phyloP scores from a whole-genome alignment of 2,329 filamentous ascomycete genomes.

The Diatrype stigma region DNA sequence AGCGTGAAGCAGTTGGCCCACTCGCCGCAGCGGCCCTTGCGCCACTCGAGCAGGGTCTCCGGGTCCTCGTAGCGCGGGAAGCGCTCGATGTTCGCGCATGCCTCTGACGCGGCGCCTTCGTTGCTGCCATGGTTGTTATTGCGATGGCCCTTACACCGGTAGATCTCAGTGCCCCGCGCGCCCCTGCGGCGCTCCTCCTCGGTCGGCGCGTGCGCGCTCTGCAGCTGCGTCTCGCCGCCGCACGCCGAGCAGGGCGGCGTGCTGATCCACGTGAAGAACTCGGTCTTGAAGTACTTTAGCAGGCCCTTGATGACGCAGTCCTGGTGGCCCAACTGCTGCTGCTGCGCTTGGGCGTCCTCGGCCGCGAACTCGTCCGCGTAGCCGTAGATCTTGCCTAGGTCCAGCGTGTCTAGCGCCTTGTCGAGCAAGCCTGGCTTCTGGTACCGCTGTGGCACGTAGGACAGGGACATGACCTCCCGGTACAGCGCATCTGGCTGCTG shows the following conservation, averaged over 20 bases:
- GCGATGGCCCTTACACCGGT: conserved; percentile 75
- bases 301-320: conserved; percentile 9
- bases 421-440: background rate
- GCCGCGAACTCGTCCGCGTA: conserved; percentile 1
- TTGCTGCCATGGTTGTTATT: too few relatives aligned
- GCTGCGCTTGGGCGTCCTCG: background rate
- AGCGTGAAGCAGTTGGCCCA: conserved; percentile 99
- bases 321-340: conserved; percentile 8
- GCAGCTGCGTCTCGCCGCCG: conserved; percentile 74
- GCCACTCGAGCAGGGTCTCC: conserved; percentile 83
- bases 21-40: conserved; percentile 83
- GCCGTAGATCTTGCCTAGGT: background rate
- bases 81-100: conserved; percentile 71
- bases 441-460: background rate
- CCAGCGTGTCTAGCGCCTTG: background rate
- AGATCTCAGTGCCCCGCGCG: conserved; percentile 83
- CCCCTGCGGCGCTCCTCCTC: conserved; percentile 88
- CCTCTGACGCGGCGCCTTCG: conserved; percentile 45
- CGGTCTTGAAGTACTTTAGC: conserved; percentile 7
- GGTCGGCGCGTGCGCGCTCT: conserved; percentile 79
- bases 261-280: conserved; percentile 94
- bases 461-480: background rate
- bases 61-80: conserved; percentile 96
- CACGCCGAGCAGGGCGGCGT: conserved; percentile 85
- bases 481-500: background rate